Evolutionary conservation across 106 monocot species (phyloP), one percentile per base, ranked within the genome.

Genomic region (Chionographis japonica): DNA sequence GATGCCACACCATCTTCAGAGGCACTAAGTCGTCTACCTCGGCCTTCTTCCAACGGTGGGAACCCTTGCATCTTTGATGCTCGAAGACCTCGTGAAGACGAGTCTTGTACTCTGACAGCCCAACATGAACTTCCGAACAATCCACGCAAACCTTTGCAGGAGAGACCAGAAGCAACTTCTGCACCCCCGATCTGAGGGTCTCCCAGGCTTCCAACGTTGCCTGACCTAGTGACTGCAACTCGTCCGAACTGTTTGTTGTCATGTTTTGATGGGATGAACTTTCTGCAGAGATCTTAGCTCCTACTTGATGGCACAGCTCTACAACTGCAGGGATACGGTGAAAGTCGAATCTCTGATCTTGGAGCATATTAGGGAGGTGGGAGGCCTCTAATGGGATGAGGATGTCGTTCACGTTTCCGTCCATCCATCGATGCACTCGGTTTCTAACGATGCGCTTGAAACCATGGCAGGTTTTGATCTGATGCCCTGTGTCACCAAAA

Each of bases 121-220:
- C 95, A 43, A 95, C 65, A 60, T 95, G 95, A 53, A 95, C 80
- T 67, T 95, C 95, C n/a, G 83, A 81, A 54, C 95, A 95, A 56
- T 88, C 61, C 66, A 69, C 51, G 73, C 92, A 92, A 8, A 86
- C 85, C 65, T 92, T 92, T 14, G 78, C 77, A 52, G 88, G 88
- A 65, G 85, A 92, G 6, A 83, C 83, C 4, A 92, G 52, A 56
- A 95, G 54, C 49, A 95, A 69, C 69, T 84, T 91, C 61, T 80
- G 62, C 35, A 91, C 88, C 67, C 88, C 95, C 1, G 63, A 9
- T 60, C 91, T 88, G 13, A 95, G 70, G 4, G 54, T 80, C 61
- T 95, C 95, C 84, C 88, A 95, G 20, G 88, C 91, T 52, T 86
- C 80, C 35, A 95, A 12, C 18, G 91, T 95, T 61, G 51, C 62